Evolutionary conservation across 192 early-diverging fungal species (phyloP).

Genomic region (Mortierella alpina): DNA sequence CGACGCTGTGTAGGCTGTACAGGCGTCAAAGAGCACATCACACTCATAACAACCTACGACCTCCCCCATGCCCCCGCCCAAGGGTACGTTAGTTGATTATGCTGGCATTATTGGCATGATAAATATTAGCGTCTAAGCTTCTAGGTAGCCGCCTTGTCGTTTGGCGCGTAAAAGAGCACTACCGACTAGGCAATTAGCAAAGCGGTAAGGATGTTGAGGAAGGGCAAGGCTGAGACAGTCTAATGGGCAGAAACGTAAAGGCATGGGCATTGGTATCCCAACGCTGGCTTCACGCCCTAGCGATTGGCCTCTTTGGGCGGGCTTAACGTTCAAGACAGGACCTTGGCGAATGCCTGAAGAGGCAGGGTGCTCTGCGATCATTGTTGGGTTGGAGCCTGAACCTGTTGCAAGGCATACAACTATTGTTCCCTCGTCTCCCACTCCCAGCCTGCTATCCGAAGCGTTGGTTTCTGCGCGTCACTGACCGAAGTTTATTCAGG

Average conservation of each 20-base stretch:
- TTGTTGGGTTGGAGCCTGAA: constrained; percentile 91
- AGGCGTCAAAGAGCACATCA: constrained; percentile 77
- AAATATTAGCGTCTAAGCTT: constrained; percentile 81
- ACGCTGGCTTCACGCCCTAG: constrained; percentile 96
- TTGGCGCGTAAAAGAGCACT: constrained; percentile 89
- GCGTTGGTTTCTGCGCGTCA: constrained; percentile 54
- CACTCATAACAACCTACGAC: constrained; percentile 96
- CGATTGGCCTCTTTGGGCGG: constrained; percentile 87
- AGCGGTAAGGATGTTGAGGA: constrained; percentile 86
- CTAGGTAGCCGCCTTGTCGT: constrained; percentile 90
- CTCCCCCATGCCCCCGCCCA: constrained; percentile 95
- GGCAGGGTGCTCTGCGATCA: constrained; percentile 90
- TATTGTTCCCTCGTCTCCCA: constrained; percentile 78
- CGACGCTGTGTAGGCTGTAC: constrained; percentile 80
- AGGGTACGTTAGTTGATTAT: constrained; percentile 84
- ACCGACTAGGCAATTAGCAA: constrained; percentile 78
- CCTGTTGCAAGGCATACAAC: constrained; percentile 90
- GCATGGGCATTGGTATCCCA: constrained; percentile 92
- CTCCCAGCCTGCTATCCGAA: constrained; percentile 94
- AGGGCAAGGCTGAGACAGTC: constrained; percentile 93
- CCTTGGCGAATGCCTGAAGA: constrained; percentile 81
- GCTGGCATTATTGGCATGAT: constrained; percentile 87
- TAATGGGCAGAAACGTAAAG: constrained; percentile 94
- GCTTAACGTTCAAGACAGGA: constrained; percentile 92
- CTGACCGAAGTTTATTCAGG: constrained; percentile 14